Evolutionary conservation across 1,284 basidiomycete species (phyloP).

Genomic region (Papiliotrema flavescens): DNA sequence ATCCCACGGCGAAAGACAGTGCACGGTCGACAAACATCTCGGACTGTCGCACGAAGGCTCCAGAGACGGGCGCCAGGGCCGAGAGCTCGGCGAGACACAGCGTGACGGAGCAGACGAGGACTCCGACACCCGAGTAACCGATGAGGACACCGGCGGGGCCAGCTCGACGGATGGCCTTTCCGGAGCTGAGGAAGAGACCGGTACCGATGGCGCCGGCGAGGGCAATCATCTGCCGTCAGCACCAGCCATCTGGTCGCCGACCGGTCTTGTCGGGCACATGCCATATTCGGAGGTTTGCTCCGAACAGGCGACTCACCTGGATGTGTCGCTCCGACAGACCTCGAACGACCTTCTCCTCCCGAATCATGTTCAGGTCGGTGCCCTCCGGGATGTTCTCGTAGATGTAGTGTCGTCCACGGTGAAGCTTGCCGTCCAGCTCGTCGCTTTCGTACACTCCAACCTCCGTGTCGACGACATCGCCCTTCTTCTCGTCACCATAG

Average conservation of each 20-base stretch:
- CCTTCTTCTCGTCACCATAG: too few species aligned
- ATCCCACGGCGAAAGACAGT: constrained; percentile 35
- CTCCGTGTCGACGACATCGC: too few species aligned
- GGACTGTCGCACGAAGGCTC: constrained; percentile 31
- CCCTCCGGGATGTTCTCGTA: constrained; percentile 11
- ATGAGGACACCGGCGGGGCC: constrained; percentile 50
- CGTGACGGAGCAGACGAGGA: constrained; percentile 35
- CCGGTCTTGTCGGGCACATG: too few species aligned
- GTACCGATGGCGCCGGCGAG: constrained; percentile 23
- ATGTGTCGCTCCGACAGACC: constrained; percentile 16
- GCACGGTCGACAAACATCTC: constrained; percentile 38
- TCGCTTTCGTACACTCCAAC: too few species aligned
- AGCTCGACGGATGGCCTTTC: constrained; percentile 34
- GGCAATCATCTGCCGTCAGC: constrained; percentile 17
- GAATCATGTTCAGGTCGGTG: constrained; percentile 6
- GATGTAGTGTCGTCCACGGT: not conserved
- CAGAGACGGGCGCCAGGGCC: constrained; percentile 34
- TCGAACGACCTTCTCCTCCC: constrained; percentile 11
- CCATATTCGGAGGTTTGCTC: not conserved
- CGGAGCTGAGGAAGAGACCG: constrained; percentile 4
- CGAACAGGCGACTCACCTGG: constrained; percentile 7
- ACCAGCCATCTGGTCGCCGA: too few species aligned
- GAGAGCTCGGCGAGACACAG: constrained; percentile 51
- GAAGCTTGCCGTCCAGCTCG: too few species aligned
- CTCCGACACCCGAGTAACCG: constrained; percentile 45